Percentiles rank a stretch among this genome's conserved stretches.
phyloP scores from a whole-genome alignment of 2,329 filamentous ascomycete species.

The Phaeomoniella chlamydospora region DNA sequence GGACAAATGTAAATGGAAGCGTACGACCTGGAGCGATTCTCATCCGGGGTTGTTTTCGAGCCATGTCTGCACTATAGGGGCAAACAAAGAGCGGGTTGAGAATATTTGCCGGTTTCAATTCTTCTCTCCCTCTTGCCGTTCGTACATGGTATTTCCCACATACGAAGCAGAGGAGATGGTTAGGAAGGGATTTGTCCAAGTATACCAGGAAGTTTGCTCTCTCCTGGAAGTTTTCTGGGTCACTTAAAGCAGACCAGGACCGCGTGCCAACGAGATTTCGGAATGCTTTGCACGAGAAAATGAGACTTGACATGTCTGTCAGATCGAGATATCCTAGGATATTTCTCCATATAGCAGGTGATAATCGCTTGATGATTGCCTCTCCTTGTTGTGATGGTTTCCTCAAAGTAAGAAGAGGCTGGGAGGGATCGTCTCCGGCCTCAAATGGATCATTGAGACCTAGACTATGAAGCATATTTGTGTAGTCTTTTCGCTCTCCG shows the following conservation, averaged over 20 bases:
- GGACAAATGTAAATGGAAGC: slow-evolving; percentile 44
- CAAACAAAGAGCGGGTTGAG: slow-evolving; percentile 43
- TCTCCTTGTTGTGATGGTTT: slow-evolving; percentile 16
- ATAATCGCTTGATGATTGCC: slow-evolving; percentile 27
- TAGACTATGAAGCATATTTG: slow-evolving; percentile 12
- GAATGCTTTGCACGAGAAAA: slow-evolving; percentile 33
- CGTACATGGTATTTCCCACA: slow-evolving; percentile 42
- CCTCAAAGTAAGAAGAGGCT: not conserved
- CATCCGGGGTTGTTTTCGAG: slow-evolving; percentile 31
- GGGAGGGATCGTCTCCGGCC: not conserved
- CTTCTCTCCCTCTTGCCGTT: slow-evolving; percentile 36
- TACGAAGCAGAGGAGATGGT: slow-evolving; percentile 44
- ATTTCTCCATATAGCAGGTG: slow-evolving; percentile 29
- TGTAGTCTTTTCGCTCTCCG: slow-evolving; percentile 11
- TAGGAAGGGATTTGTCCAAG: slow-evolving; percentile 36
- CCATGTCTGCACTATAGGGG: slow-evolving; percentile 35
- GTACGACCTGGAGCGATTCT: slow-evolving; percentile 39
- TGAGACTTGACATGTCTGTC: slow-evolving; percentile 33
- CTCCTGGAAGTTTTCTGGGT: slow-evolving; percentile 27
- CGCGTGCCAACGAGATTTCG: slow-evolving; percentile 24
- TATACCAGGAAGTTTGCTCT: slow-evolving; percentile 35
- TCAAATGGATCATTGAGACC: not conserved
- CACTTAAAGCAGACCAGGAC: slow-evolving; percentile 23
- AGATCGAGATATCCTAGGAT: slow-evolving; percentile 27
- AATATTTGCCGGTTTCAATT: slow-evolving; percentile 36